phyloP scores from a whole-genome alignment of 306 rosid species.

The Cercis canadensis region DNA sequence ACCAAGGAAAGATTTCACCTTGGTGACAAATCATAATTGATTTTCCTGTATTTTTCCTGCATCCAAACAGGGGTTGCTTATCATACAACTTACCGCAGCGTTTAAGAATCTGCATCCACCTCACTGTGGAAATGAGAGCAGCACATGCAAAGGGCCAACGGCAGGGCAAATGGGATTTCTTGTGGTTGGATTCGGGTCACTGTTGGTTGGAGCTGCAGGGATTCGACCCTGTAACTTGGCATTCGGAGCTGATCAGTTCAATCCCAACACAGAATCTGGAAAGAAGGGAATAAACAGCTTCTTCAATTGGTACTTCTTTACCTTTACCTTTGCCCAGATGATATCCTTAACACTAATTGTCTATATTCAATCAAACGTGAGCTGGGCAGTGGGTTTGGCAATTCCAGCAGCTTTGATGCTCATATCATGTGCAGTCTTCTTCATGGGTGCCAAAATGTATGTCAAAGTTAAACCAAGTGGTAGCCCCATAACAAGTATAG shows the following conservation, averaged over 20 bases:
- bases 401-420: constrained; percentile 85
- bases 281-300: constrained; percentile 81
- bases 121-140: constrained; percentile 50
- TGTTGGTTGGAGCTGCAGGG: constrained; percentile 80
- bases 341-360: constrained; percentile 68
- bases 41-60: constrained; percentile 18
- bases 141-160: constrained; percentile 67
- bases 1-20: too few species aligned
- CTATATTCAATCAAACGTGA: constrained; percentile 75
- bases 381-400: constrained; percentile 80
- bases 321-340: constrained; percentile 76
- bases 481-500: constrained; percentile 78
- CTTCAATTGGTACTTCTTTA: constrained; percentile 90
- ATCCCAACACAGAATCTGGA: constrained; percentile 78
- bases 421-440: constrained; percentile 58
- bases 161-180: constrained; percentile 71
- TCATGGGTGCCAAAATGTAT: constrained; percentile 69
- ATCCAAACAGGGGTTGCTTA: constrained; percentile 64
- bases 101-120: constrained; percentile 81
- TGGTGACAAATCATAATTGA: background rate
- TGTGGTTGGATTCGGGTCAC: constrained; percentile 54
- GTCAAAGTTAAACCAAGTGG: constrained; percentile 83
- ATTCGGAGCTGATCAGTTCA: constrained; percentile 90
- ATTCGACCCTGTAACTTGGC: constrained; percentile 89
- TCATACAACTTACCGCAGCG: constrained; percentile 74